These are phyloP conservation scores for Neurospora tetraspora DNA, from an alignment of 495 filamentous ascomycete genomes.

Conservation along the genomic window DNA sequence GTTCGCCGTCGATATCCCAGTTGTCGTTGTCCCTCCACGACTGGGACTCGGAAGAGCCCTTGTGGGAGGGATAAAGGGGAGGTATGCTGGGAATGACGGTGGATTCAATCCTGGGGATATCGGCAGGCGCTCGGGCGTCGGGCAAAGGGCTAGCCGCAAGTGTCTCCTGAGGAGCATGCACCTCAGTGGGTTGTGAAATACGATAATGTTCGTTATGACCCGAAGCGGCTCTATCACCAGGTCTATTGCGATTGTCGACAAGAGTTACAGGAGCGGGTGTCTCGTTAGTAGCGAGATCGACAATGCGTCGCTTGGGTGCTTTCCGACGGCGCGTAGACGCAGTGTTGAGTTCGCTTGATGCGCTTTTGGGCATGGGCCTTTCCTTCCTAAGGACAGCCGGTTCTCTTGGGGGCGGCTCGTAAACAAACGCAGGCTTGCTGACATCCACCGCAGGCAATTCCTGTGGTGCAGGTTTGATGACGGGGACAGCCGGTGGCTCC, in stretches of 20 bases:
- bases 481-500: conserved; percentile 61
- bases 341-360: conserved; percentile 41
- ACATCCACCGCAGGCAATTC: conserved; percentile 52
- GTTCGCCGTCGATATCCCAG: conserved; percentile 62
- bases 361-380: conserved; percentile 29
- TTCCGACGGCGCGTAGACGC: conserved; percentile 40
- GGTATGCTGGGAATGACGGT: conserved; percentile 31
- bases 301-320: conserved; percentile 63
- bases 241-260: conserved; percentile 11
- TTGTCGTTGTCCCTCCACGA: conserved; percentile 40
- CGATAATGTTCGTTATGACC: conserved; percentile 31
- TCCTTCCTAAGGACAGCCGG: conserved; percentile 43
- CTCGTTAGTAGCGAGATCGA: conserved; percentile 65
- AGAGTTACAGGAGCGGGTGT: conserved; percentile 27
- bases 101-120: conserved; percentile 39
- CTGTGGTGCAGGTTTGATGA: conserved; percentile 54
- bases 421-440: conserved; percentile 50
- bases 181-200: conserved; percentile 31
- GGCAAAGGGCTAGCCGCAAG: conserved; percentile 21
- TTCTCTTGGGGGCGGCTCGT: conserved; percentile 34
- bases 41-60: conserved; percentile 23
- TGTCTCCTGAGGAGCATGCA: conserved; percentile 8
- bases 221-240: not conserved
- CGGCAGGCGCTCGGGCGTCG: conserved; percentile 20
- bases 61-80: conserved; percentile 29